Conservation (phyloP, 2,329 filamentous ascomycete genomes). For the Trichoderma oligosporum region DNA sequence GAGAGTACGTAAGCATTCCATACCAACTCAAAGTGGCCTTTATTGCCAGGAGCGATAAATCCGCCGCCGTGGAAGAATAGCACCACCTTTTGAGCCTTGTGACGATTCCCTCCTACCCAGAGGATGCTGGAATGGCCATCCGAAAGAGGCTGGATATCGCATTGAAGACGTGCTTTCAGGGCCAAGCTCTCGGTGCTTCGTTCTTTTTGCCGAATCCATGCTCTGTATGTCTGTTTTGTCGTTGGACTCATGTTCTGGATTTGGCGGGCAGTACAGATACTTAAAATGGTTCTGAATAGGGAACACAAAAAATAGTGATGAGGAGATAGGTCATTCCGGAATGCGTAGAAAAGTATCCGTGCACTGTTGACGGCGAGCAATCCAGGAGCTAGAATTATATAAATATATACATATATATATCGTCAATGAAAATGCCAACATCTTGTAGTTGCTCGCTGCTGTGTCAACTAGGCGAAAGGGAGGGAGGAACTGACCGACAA, state of each 20-base stretch:
- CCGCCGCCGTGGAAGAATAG: slow-evolving; percentile 32
- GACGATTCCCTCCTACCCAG: slow-evolving; percentile 31
- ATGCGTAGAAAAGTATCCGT: slow-evolving; percentile 21
- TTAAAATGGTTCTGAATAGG: slow-evolving; percentile 21
- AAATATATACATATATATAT: not conserved
- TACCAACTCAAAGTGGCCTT: slow-evolving; percentile 29
- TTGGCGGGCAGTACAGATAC: slow-evolving; percentile 24
- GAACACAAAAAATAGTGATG: slow-evolving; percentile 22
- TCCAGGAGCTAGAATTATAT: slow-evolving; percentile 17
- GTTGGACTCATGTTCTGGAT: slow-evolving; percentile 25
- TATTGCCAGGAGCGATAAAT: slow-evolving; percentile 23
- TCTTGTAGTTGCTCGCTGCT: too few species aligned
- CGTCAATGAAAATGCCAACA: not conserved
- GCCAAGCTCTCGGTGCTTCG: slow-evolving; percentile 11
- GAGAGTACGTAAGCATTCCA: slow-evolving; percentile 28
- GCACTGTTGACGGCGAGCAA: slow-evolving; percentile 17
- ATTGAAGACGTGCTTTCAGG: slow-evolving; percentile 20
- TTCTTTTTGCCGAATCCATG: slow-evolving; percentile 25
- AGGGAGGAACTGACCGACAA: slow-evolving; percentile 19
- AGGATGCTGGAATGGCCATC: slow-evolving; percentile 23
- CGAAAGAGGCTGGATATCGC: slow-evolving; percentile 24
- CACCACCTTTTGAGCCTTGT: slow-evolving; percentile 28
- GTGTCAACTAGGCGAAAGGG: too few species aligned
- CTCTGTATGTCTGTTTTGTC: slow-evolving; percentile 24
- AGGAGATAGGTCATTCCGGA: slow-evolving; percentile 21